Evolutionary conservation across 2,329 filamentous ascomycete species (phyloP), one percentile per base, ranked within the genome.

Genomic region (Gremmenia infestans): DNA sequence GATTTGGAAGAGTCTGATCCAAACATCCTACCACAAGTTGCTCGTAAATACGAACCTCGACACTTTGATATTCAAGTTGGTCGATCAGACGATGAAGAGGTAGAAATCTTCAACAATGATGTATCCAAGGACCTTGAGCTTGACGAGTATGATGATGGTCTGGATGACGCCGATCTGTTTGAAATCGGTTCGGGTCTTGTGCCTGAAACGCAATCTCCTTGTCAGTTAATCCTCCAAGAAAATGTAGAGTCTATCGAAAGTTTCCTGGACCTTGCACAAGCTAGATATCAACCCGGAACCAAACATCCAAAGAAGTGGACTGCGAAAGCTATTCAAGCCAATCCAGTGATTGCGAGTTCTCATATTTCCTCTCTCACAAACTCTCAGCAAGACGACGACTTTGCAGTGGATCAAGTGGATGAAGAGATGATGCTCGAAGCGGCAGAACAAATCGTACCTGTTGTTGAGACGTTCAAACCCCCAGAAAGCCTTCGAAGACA

Each of bases 131-230:
- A 53, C 39, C 46, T 15, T 19, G 43, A 53, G 2, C 2, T 57
- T n/a, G 50, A 63, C 32, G 60, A 66, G 5, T 67, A 66, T 48
- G 57, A 60, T 42, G 61, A 65, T 45, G 66, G 58, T 4, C 46
- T 68, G 19, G 51, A 63, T 51, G 66, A 68, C 47, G 49, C 54
- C 22, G 65, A 69, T 57, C 32, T 68, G 25, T 55, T 67, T 50
- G 55, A 46, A 17, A 47, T 65, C 28, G 23, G 54, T 7, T 47
- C 60, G 14, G 53, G 61, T 42, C 5, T 40, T 22, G 25, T 54
- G 11, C 50, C 49, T 8, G 48, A 42, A 37, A 47, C 43, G 35
- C 53, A 49, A 22, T 12, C 25, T n/a, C 4, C 14, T 40, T 9
- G 9, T 14, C 5, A 6, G 9, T 23, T 6, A 15, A 14, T 23